phyloP scores from a whole-genome alignment of 495 filamentous ascomycete genomes.

The Penicillium robsamsonii region DNA sequence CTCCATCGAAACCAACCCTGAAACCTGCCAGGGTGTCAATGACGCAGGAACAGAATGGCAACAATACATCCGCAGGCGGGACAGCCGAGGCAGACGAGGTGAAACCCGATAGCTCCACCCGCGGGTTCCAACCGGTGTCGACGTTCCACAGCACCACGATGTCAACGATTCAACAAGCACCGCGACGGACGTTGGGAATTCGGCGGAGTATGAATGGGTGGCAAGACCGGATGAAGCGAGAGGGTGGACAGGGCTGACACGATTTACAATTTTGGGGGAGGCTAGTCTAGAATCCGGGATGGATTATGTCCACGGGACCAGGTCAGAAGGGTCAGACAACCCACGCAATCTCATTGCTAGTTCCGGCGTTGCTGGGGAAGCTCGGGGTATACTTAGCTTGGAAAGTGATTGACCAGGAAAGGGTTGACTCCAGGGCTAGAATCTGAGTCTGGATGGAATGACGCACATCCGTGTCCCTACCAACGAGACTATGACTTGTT shows the following conservation, averaged over 20 bases:
- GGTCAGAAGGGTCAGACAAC: slow-evolving; percentile 1
- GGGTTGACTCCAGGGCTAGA: slow-evolving; percentile 7
- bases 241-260: slow-evolving; percentile 19
- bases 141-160: slow-evolving; percentile 56
- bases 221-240: slow-evolving; percentile 48
- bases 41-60: slow-evolving; percentile 14
- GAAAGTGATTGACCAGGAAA: slow-evolving; percentile 13
- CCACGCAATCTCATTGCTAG: slow-evolving; percentile 5
- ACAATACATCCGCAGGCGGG: slow-evolving; percentile 6
- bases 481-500: slow-evolving; percentile 9
- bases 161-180: slow-evolving; percentile 36
- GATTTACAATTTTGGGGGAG: slow-evolving; percentile 3
- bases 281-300: slow-evolving; percentile 16
- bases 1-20: slow-evolving; percentile 23
- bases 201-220: slow-evolving; percentile 59
- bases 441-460: slow-evolving; percentile 10
- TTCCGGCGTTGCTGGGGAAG: slow-evolving; percentile 10
- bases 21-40: slow-evolving; percentile 25
- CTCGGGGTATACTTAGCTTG: slow-evolving; percentile 4
- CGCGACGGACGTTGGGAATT: slow-evolving; percentile 55
- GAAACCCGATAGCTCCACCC: slow-evolving; percentile 24
- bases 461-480: slow-evolving; percentile 8
- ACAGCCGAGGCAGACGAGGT: slow-evolving; percentile 24
- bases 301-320: slow-evolving; percentile 1
- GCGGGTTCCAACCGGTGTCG: slow-evolving; percentile 34